phyloP scores from a whole-genome alignment of 169 alveolate species.

The Eimeria tenella region DNA sequence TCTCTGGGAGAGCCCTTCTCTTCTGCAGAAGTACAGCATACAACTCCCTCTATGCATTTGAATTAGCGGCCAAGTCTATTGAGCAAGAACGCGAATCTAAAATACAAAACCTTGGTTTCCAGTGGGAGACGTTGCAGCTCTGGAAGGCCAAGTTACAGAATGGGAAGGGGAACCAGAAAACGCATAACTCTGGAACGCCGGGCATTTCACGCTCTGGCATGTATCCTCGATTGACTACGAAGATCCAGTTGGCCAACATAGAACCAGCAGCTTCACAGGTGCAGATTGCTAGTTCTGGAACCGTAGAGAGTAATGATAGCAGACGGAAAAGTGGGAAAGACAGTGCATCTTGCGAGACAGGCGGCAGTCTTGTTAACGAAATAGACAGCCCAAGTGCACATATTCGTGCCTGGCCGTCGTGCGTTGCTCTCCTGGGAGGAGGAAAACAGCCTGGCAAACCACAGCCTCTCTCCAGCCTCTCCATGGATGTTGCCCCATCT shows the following conservation, averaged over 20 bases:
- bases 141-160: background rate
- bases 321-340: background rate
- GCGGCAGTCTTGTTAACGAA: background rate
- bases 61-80: slow-evolving; percentile 53
- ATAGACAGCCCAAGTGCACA: background rate
- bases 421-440: background rate
- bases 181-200: background rate
- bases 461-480: background rate
- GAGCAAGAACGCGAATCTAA: slow-evolving; percentile 6
- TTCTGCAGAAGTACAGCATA: slow-evolving; percentile 32
- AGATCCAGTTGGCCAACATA: background rate
- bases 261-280: background rate
- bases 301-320: background rate
- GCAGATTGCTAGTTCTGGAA: background rate
- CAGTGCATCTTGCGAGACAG: background rate
- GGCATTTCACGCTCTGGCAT: background rate
- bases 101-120: background rate
- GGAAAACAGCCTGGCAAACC: background rate
- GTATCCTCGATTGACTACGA: background rate
- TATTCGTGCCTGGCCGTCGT: slow-evolving; percentile 7
- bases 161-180: background rate
- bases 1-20: background rate
- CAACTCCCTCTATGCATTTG: slow-evolving; percentile 43
- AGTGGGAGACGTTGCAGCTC: slow-evolving; percentile 5
- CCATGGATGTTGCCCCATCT: background rate